phyloP scores from a whole-genome alignment of 1,284 basidiomycete species.

The Gymnopus androsaceus region DNA sequence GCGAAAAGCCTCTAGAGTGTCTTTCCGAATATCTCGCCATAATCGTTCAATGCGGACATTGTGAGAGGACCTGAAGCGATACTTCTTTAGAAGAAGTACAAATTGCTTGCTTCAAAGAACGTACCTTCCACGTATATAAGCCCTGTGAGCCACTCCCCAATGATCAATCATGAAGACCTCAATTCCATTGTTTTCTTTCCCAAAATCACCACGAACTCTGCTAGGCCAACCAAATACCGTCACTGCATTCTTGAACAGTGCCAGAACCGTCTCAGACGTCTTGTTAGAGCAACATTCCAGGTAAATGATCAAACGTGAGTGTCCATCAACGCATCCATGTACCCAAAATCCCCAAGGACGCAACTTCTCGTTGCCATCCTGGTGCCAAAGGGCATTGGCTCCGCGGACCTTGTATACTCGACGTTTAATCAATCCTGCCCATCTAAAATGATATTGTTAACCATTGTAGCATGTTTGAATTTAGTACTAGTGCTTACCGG shows the following conservation, averaged over 20 bases:
- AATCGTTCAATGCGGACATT: conserved; percentile 17
- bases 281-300: conserved; percentile 29
- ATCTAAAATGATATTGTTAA: conserved; percentile 13
- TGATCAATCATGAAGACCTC: conserved; percentile 23
- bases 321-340: conserved; percentile 36
- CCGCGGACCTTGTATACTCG: conserved; percentile 21
- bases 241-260: conserved; percentile 24
- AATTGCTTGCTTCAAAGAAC: neutral
- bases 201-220: conserved; percentile 30
- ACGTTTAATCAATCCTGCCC: conserved; percentile 16
- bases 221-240: conserved; percentile 24
- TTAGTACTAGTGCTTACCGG: conserved; percentile 1
- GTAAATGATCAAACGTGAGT: conserved; percentile 28
- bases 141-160: conserved; percentile 16
- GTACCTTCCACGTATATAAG: conserved; percentile 17
- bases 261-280: conserved; percentile 26
- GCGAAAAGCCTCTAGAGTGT: conserved; percentile 11
- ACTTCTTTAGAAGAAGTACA: neutral
- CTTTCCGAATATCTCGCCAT: conserved; percentile 9
- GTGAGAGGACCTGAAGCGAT: conserved; percentile 6
- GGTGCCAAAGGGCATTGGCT: conserved; percentile 22
- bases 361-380: conserved; percentile 22
- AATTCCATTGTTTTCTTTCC: conserved; percentile 31
- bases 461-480: neutral
- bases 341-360: conserved; percentile 21